Base-by-base conservation (phyloP, 78 protist genomes). In the Speleostelium caveatum region DNA sequence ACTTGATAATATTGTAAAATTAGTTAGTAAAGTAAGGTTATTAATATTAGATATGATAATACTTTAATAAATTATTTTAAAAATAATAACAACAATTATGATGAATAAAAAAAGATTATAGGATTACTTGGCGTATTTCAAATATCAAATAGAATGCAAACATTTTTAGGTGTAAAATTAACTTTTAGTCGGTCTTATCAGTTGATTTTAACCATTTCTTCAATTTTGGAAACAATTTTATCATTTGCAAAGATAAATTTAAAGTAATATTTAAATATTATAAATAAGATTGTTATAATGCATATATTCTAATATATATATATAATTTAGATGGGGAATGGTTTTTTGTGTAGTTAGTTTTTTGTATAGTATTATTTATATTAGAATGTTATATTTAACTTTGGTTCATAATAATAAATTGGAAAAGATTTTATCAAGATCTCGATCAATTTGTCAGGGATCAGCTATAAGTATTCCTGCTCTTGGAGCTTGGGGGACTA, bases 141-240 rank as follows among this genome's bases (percentile, higher is more conserved):
- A 30, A 83, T 83, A 26, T 83, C 90, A 17, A 26, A 39, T 3
- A 67, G 90, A 69, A 83, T 83, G 90, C 67, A 83, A 59, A 67
- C 88, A 33, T 72, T 49, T 56, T 33, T 83, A 53, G 90, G 90
- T 30, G 90, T 83, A 56, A 83, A 83, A 32, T 26, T 83, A 58
- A 83, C 90, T 12, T 83, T 83, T 60, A 67, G 77, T 38, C 53
- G 75, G 69, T 58, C 79, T n/a, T 83, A 83, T 69, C 90, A 83
- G 65, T 19, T 69, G 22, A 24, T 83, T 12, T 42, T 83, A 35
- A 83, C 90, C 0, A 14, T 83, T 35, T 69, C 79, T 55, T 83
- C 90, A 8, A 59, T 83, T 12, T 45, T 83, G 33, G 90, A 83
- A 21, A 83, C 79, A 7, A 83, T 83, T 2, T 24, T 83, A 42